Evolutionary conservation across 1,284 basidiomycete species (phyloP).

Genomic region (Melanopsichium pennsylvanicum): DNA sequence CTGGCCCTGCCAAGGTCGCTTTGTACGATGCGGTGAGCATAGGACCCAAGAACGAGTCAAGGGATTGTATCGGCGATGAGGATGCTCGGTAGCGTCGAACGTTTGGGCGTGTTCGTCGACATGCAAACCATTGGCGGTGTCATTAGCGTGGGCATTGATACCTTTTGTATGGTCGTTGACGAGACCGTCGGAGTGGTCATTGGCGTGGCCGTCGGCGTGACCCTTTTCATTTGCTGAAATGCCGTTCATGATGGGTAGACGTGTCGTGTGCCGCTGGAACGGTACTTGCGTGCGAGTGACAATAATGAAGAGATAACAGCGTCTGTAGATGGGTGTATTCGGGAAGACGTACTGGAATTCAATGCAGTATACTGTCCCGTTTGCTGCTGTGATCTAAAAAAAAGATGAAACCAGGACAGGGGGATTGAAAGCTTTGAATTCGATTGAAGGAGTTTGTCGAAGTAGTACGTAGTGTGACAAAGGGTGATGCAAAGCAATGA

Average conservation of each 20-base stretch:
- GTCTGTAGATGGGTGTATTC: too few species aligned
- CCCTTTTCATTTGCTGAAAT: constrained; percentile 1
- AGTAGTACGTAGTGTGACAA: too few species aligned
- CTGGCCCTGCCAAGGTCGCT: constrained; percentile 65
- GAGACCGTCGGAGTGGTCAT: constrained; percentile 7
- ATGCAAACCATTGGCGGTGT: not conserved
- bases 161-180: too few species aligned
- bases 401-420: too few species aligned
- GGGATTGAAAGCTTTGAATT: too few species aligned
- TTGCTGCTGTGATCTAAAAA: too few species aligned
- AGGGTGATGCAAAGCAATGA: too few species aligned
- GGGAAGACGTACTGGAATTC: too few species aligned
- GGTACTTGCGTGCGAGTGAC: too few species aligned
- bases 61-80: constrained; percentile 63
- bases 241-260: constrained; percentile 4
- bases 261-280: constrained; percentile 5
- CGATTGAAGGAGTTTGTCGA: too few species aligned
- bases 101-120: constrained; percentile 18
- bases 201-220: constrained; percentile 6
- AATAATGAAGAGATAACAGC: too few species aligned
- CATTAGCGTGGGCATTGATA: not conserved
- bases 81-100: constrained; percentile 59
- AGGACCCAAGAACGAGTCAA: constrained; percentile 57
- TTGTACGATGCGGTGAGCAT: constrained; percentile 64
- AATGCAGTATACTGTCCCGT: too few species aligned